Base-by-base conservation (phyloP, 371 early-diverging fungal genomes). In the Mycotypha africana region DNA sequence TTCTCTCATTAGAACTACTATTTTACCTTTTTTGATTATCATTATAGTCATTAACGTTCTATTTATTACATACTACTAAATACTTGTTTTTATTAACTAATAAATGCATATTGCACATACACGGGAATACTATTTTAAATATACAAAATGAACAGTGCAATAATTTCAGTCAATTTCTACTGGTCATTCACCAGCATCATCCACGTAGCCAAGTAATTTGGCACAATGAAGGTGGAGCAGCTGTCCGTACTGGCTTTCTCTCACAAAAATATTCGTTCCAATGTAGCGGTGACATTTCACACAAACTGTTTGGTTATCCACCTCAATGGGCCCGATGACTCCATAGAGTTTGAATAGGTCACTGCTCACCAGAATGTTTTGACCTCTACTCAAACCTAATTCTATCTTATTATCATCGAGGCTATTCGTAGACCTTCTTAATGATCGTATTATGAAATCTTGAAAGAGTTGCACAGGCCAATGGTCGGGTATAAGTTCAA, bases 381-480 rank as follows among this genome's bases (percentile, higher is more conserved):
- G 79, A 21, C 82, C 84, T 12, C 79, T 62, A 22, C 74, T 67
- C 36, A 86, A 39, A 1, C 78, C 75, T 25, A 78, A 63, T 10
- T 77, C 62, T 33, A 86, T 58, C 47, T 81, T 69, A 12, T 71
- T 64, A 42, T 83, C 77, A 11, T 75, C 74, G 21, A 60, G 68
- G 0, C 66, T 71, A 38, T 81, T 74, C 15, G 75, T 49, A 12
- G 66, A 71, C 45, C 68, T 64, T 37, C 83, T 62, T 20, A 83
- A 37, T 2, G 84, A 76, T 10, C 73, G 51, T 12, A 67, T 46
- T 10, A 87, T 49, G 40, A 81, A 87, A 11, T 70, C 56, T 43
- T 74, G 71, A 0, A 85, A 54, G 45, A 74, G 51, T 17, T 78
- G 68, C 17, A 87, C 48, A 0, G 87, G 71, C 87, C 85, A 87